phyloP scores from a whole-genome alignment of 2,329 filamentous ascomycete genomes.

The Fusarium nelsonii region DNA sequence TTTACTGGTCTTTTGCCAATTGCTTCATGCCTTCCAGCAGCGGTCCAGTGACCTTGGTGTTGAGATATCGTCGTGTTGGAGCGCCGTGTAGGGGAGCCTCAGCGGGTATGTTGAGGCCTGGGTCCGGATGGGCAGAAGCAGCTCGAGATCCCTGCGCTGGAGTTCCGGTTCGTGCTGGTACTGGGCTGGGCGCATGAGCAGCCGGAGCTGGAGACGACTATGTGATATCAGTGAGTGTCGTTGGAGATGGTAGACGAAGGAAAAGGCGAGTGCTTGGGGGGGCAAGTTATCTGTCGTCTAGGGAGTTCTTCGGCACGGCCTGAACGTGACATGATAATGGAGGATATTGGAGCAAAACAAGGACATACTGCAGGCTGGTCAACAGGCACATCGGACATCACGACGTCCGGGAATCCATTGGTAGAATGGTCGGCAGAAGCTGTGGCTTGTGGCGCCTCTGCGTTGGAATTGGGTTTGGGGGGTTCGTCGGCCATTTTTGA shows the following conservation, averaged over 20 bases:
- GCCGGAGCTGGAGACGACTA: slow-evolving; percentile 57
- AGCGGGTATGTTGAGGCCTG: slow-evolving; percentile 66
- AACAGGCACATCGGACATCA: slow-evolving; percentile 59
- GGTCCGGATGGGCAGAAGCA: slow-evolving; percentile 68
- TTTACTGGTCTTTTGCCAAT: slow-evolving; percentile 77
- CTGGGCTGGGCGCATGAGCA: slow-evolving; percentile 56
- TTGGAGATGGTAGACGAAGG: neutral
- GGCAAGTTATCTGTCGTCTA: neutral
- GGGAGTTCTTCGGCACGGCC: neutral
- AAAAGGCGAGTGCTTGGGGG: neutral
- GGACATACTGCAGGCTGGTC: slow-evolving; percentile 57
- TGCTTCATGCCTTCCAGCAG: slow-evolving; percentile 81
- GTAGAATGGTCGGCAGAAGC: slow-evolving; percentile 40
- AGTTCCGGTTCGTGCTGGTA: slow-evolving; percentile 62
- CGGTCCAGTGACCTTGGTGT: slow-evolving; percentile 75
- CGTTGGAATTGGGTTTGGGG: slow-evolving; percentile 34
- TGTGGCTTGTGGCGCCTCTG: slow-evolving; percentile 40
- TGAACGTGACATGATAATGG: no score
- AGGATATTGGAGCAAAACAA: neutral
- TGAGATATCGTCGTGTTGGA: slow-evolving; percentile 77
- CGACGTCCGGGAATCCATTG: slow-evolving; percentile 51
- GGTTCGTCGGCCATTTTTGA: slow-evolving; percentile 51
- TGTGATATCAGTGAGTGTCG: slow-evolving; percentile 23
- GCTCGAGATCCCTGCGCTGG: slow-evolving; percentile 66
- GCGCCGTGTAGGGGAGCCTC: slow-evolving; percentile 75